phyloP scores from a whole-genome alignment of 2,329 filamentous ascomycete genomes.

The Beauveria brongniartii region DNA sequence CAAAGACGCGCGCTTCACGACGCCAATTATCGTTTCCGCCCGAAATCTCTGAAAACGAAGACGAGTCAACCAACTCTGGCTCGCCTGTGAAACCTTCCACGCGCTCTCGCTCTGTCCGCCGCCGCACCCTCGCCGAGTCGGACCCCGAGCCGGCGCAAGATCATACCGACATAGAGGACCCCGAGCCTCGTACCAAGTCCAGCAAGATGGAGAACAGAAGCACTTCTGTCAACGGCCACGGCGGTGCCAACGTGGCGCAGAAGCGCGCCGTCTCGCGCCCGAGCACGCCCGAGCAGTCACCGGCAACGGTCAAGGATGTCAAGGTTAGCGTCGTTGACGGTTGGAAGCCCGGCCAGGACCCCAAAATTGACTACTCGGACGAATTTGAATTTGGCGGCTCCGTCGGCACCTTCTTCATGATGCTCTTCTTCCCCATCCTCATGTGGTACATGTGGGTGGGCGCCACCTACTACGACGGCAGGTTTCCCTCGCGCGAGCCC shows the following conservation, averaged over 20 bases:
- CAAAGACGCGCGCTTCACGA: constrained; percentile 35
- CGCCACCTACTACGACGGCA: constrained; percentile 83
- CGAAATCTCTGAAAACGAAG: constrained; percentile 38
- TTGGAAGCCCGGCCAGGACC: constrained; percentile 51
- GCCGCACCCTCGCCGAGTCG: constrained; percentile 41
- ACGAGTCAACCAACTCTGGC: constrained; percentile 37
- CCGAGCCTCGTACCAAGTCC: constrained; percentile 10
- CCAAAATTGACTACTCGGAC: constrained; percentile 55
- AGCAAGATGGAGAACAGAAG: neutral
- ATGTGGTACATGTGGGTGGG: constrained; percentile 99
- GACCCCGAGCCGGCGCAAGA: constrained; percentile 43
- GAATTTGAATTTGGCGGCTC: constrained; percentile 82
- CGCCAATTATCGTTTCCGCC: constrained; percentile 41
- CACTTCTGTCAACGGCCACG: constrained; percentile 13
- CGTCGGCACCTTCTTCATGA: constrained; percentile 71
- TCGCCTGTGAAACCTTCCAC: constrained; percentile 30
- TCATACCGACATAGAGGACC: constrained; percentile 17
- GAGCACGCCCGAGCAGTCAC: constrained; percentile 5
- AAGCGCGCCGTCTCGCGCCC: constrained; percentile 4
- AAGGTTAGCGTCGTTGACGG: constrained; percentile 36
- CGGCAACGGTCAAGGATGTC: constrained; percentile 15
- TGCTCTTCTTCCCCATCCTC: constrained; percentile 84
- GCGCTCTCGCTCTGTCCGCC: constrained; percentile 31
- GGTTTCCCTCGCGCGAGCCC: constrained; percentile 58
- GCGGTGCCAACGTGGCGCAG: neutral